Evolutionary conservation across 2,329 filamentous ascomycete species (phyloP).

Genomic region (Claviceps sp.): DNA sequence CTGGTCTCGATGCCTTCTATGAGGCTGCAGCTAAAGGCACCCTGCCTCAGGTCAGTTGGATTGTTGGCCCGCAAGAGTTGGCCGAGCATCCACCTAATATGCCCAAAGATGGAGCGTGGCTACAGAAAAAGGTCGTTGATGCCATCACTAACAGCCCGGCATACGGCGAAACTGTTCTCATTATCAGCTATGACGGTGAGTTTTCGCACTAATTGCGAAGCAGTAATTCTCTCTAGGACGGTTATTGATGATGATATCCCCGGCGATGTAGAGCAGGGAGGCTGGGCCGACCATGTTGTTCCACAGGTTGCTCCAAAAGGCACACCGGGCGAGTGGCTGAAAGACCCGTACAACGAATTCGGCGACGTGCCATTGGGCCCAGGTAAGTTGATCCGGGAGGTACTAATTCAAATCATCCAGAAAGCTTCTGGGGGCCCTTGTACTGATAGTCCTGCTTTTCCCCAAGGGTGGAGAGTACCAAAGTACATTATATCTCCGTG

Average conservation of each 20-base stretch:
- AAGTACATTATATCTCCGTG: slow-evolving; percentile 41
- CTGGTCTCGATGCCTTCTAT: slow-evolving; percentile 35
- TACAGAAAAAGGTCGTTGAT: slow-evolving; percentile 38
- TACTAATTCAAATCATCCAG: too few species aligned
- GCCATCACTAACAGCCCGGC: slow-evolving; percentile 32
- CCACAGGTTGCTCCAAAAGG: slow-evolving; percentile 32
- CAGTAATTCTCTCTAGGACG: too few species aligned
- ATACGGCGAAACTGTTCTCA: slow-evolving; percentile 34
- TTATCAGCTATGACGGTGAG: slow-evolving; percentile 37
- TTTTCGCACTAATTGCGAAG: not conserved
- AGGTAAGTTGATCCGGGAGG: slow-evolving; percentile 8
- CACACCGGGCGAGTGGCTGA: slow-evolving; percentile 36
- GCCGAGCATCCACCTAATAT: slow-evolving; percentile 31
- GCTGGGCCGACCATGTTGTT: slow-evolving; percentile 38
- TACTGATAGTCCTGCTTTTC: not conserved
- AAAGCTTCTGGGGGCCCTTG: not conserved
- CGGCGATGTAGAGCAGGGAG: slow-evolving; percentile 30
- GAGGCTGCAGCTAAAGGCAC: slow-evolving; percentile 32
- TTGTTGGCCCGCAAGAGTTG: slow-evolving; percentile 38
- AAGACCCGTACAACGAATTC: slow-evolving; percentile 22
- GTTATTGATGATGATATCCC: not conserved
- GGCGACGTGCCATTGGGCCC: slow-evolving; percentile 15
- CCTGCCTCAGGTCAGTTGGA: slow-evolving; percentile 36
- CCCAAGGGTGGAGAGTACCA: slow-evolving; percentile 28
- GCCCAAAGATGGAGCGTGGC: slow-evolving; percentile 40